Evolutionary conservation across 1,284 basidiomycete genomes (phyloP).

Genomic region (Sphaerobolus stellatus): DNA sequence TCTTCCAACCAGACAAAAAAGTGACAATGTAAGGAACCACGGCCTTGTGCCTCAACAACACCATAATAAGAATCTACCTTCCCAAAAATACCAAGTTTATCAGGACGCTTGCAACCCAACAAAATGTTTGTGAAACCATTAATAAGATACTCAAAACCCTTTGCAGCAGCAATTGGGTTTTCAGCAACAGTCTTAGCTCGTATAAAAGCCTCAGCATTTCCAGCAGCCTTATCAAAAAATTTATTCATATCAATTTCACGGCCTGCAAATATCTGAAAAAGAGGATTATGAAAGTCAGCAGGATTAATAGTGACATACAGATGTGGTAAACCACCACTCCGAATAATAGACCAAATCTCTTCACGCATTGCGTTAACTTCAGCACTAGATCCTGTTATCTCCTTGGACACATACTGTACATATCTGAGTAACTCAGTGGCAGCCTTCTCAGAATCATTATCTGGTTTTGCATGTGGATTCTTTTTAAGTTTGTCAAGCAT

Average conservation of each 20-base stretch:
- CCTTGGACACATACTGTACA: slow-evolving; percentile 29
- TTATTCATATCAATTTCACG: slow-evolving; percentile 31
- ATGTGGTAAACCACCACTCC: slow-evolving; percentile 29
- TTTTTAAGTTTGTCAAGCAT: neutral
- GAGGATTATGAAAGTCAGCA: slow-evolving; percentile 37
- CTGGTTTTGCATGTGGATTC: too few relatives aligned
- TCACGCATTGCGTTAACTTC: slow-evolving; percentile 31
- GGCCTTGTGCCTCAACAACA: slow-evolving; percentile 40
- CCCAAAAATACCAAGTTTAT: slow-evolving; percentile 23
- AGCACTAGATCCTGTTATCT: slow-evolving; percentile 33
- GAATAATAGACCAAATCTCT: slow-evolving; percentile 36
- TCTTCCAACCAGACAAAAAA: slow-evolving; percentile 45
- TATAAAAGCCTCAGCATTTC: slow-evolving; percentile 25
- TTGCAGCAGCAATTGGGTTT: slow-evolving; percentile 36
- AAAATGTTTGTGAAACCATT: slow-evolving; percentile 33
- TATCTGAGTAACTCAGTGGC: slow-evolving; percentile 34
- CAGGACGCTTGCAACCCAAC: slow-evolving; percentile 24
- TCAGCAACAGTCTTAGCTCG: slow-evolving; percentile 31
- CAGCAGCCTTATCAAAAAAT: slow-evolving; percentile 17
- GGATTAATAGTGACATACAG: slow-evolving; percentile 44
- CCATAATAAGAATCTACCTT: slow-evolving; percentile 27
- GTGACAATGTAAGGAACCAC: slow-evolving; percentile 42
- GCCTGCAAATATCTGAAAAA: slow-evolving; percentile 36
- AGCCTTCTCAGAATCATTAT: slow-evolving; percentile 25
- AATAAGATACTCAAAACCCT: slow-evolving; percentile 41